A percentile compares a stretch with the other conserved stretches of the same genome.
These are phyloP conservation scores for Pseudogymnoascus sp. DNA, from an alignment of 2,329 filamentous ascomycete genomes.

Conservation along the genomic window DNA sequence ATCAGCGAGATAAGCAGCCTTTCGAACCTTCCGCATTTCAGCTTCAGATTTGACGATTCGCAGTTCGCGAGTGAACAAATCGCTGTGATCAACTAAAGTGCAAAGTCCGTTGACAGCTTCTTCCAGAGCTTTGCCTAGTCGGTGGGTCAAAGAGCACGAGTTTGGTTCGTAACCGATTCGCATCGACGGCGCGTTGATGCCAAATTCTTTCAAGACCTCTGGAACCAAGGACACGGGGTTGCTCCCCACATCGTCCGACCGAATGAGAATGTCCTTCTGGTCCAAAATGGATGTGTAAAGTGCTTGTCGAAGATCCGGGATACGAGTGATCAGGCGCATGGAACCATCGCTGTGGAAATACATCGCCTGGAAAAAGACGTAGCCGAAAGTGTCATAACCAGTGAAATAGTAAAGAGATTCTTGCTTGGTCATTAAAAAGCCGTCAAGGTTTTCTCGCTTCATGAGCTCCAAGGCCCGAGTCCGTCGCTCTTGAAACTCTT, in stretches of 20 bases:
- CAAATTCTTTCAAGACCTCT: conserved; percentile 24
- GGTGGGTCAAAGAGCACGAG: conserved; percentile 30
- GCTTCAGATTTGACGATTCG: conserved; percentile 28
- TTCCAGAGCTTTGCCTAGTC: conserved; percentile 27
- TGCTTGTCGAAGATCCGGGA: conserved; percentile 27
- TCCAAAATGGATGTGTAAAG: conserved; percentile 26
- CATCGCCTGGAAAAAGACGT: conserved; percentile 32
- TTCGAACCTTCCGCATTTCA: conserved; percentile 26
- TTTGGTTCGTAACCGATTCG: conserved; percentile 29
- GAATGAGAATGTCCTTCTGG: conserved; percentile 14
- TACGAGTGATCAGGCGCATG: conserved; percentile 27
- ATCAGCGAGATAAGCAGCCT: conserved; percentile 29
- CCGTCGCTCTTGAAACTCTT: conserved; percentile 22
- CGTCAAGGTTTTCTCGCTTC: conserved; percentile 28
- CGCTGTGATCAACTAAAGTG: conserved; percentile 25
- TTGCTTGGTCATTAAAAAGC: conserved; percentile 30
- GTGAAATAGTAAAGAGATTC: conserved; percentile 28
- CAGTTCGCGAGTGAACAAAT: conserved; percentile 26
- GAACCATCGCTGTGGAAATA: conserved; percentile 29
- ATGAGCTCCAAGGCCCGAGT: conserved; percentile 23
- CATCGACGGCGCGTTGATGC: conserved; percentile 24
- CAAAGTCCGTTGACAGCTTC: conserved; percentile 27
- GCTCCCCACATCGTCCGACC: conserved; percentile 24
- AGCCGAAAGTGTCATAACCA: conserved; percentile 30
- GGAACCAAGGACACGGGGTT: conserved; percentile 28